A percentile compares a stretch with the other conserved stretches of the same genome.
phyloP scores from a whole-genome alignment of 2,329 filamentous ascomycete genomes.

The Penicillium sumatraense region DNA sequence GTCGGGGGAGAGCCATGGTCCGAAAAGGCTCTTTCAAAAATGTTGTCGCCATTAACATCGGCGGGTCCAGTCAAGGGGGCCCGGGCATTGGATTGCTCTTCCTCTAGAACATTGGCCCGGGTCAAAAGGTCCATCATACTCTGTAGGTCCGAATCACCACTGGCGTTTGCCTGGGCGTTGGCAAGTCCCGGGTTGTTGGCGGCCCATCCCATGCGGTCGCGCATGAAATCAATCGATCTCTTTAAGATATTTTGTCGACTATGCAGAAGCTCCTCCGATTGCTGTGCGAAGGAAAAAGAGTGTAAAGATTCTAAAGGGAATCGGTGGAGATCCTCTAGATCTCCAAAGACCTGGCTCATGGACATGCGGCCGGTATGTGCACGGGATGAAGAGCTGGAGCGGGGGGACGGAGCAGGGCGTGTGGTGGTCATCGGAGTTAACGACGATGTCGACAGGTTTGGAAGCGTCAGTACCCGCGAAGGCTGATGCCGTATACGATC shows the following conservation, averaged over 20 bases:
- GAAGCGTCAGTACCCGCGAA: constrained; percentile 67
- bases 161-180: constrained; percentile 79
- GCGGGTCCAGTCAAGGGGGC: constrained; percentile 83
- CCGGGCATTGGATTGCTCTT: constrained; percentile 46
- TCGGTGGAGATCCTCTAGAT: constrained; percentile 80
- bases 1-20: constrained; percentile 35
- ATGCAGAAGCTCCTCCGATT: constrained; percentile 89
- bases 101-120: constrained; percentile 77
- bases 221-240: constrained; percentile 94
- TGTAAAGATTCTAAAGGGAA: constrained; percentile 96
- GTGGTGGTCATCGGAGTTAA: constrained; percentile 64
- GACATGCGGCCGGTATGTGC: constrained; percentile 59
- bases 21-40: constrained; percentile 83
- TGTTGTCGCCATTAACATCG: constrained; percentile 71
- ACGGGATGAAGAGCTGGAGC: constrained; percentile 63
- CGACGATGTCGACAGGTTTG: constrained; percentile 65
- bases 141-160: constrained; percentile 84
- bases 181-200: constrained; percentile 75
- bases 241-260: constrained; percentile 92
- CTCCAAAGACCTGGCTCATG: constrained; percentile 72
- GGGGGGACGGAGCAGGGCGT: constrained; percentile 72
- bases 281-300: constrained; percentile 96
- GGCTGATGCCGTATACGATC: constrained; percentile 89
- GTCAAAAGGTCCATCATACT: constrained; percentile 88
- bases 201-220: constrained; percentile 84